Evolutionary conservation across 768 basidiomycete genomes (phyloP).

Genomic region (Mycena chlorophos): DNA sequence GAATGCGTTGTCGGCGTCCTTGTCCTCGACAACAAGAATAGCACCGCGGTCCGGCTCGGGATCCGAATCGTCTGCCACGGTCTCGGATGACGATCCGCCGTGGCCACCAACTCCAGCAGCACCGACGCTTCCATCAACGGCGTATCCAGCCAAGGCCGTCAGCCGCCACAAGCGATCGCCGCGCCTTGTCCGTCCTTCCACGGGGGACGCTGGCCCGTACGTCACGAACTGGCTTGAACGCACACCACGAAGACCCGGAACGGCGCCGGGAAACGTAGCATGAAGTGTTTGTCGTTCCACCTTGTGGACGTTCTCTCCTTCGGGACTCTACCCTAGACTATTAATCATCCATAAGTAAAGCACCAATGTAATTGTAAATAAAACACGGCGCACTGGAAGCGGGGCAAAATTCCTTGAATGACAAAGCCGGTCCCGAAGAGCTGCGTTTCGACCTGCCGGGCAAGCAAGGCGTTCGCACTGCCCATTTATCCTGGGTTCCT

Average conservation of each 20-base stretch:
- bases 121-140: background rate
- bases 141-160: background rate
- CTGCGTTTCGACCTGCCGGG: no score
- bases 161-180: background rate
- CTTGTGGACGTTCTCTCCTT: no score
- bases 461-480: no score
- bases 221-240: slow-evolving; percentile 21
- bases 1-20: background rate
- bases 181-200: slow-evolving; percentile 4
- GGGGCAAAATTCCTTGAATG: no score
- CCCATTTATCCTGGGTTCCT: no score
- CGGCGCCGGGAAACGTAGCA: slow-evolving; percentile 1
- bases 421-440: no score
- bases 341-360: no score
- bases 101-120: slow-evolving; percentile 19
- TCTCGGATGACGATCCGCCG: slow-evolving; percentile 13
- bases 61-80: background rate
- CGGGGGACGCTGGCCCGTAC: slow-evolving; percentile 5
- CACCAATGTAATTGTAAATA: no score
- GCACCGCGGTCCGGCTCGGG: background rate
- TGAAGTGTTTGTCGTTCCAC: no score
- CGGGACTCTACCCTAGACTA: no score
- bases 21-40: slow-evolving; percentile 1
- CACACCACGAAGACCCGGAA: slow-evolving; percentile 10
- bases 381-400: no score